Percentiles rank a stretch among this genome's conserved stretches.
phyloP scores from a whole-genome alignment of 2,329 filamentous ascomycete genomes.

The Plenodomus biglobosus region DNA sequence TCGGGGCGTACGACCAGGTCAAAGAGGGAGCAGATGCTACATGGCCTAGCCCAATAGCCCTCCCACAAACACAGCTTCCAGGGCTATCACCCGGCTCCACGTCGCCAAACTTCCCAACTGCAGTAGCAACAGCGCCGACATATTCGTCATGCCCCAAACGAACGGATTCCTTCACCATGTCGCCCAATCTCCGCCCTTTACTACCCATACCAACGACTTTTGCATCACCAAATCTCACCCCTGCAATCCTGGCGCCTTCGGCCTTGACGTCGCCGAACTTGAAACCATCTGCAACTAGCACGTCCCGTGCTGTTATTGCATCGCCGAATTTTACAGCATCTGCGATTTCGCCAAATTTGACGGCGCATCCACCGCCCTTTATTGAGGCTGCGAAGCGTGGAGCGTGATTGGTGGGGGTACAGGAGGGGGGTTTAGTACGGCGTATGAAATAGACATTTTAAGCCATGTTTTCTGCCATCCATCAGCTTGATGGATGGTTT shows the following conservation, averaged over 20 bases:
- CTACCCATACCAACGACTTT: background rate
- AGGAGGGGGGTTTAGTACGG: no score
- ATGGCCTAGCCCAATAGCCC: constrained; percentile 18
- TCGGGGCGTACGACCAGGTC: constrained; percentile 30
- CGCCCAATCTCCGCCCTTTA: constrained; percentile 15
- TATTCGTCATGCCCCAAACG: constrained; percentile 7
- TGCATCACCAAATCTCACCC: constrained; percentile 9
- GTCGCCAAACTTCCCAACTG: constrained; percentile 22
- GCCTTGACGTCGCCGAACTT: constrained; percentile 10
- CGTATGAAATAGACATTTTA: no score
- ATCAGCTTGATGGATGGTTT: no score
- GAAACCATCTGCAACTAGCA: background rate
- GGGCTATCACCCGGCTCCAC: constrained; percentile 7
- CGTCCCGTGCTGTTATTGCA: no score
- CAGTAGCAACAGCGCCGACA: constrained; percentile 16
- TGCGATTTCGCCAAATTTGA: background rate
- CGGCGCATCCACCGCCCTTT: no score
- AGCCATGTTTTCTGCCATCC: no score
- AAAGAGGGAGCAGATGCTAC: constrained; percentile 23
- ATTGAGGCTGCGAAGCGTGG: no score
- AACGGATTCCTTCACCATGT: constrained; percentile 18
- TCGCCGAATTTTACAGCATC: background rate
- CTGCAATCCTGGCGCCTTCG: constrained; percentile 1
- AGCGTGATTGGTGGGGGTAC: no score
- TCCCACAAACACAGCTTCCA: constrained; percentile 1